phyloP scores from a whole-genome alignment of 2,329 filamentous ascomycete genomes.

The Xylaria sp. region DNA sequence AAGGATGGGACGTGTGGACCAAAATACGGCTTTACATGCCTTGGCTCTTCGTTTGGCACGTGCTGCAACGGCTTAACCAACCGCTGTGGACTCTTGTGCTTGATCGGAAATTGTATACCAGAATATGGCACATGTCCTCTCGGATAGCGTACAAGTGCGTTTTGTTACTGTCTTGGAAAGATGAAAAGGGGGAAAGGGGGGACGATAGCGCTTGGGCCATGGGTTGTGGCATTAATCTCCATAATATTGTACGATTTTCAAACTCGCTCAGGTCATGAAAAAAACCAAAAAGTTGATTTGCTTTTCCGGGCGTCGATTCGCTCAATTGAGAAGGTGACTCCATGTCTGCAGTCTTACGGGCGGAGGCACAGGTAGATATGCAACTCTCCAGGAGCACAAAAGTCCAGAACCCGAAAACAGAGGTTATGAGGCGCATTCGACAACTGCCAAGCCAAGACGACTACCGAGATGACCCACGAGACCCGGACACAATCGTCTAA shows the following conservation, averaged over 20 bases:
- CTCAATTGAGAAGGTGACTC: conserved; percentile 14
- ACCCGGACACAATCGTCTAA: not conserved
- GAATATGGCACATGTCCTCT: conserved; percentile 38
- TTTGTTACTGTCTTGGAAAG: conserved; percentile 3
- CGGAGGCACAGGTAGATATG: not conserved
- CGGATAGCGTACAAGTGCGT: not conserved
- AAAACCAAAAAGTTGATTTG: conserved; percentile 18
- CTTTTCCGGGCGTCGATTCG: conserved; percentile 9
- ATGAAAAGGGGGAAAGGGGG: not conserved
- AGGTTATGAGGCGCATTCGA: not conserved
- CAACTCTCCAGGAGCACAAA: not conserved
- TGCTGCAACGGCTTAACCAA: conserved; percentile 39
- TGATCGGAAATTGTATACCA: conserved; percentile 39
- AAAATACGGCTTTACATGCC: conserved; percentile 38
- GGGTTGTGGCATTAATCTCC: conserved; percentile 17
- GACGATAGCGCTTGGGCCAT: not conserved
- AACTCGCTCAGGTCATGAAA: conserved; percentile 6
- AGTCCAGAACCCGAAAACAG: not conserved
- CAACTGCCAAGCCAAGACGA: not conserved
- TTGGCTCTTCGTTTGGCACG: conserved; percentile 34
- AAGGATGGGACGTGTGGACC: conserved; percentile 42
- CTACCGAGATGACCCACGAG: conserved; percentile 6
- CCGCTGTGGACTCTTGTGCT: conserved; percentile 38
- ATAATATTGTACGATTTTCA: conserved; percentile 11
- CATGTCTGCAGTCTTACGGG: not conserved